Percentiles rank a stretch among this genome's conserved stretches.
phyloP scores from a whole-genome alignment of 305 asterid genomes.

The Petunia hybrid region DNA sequence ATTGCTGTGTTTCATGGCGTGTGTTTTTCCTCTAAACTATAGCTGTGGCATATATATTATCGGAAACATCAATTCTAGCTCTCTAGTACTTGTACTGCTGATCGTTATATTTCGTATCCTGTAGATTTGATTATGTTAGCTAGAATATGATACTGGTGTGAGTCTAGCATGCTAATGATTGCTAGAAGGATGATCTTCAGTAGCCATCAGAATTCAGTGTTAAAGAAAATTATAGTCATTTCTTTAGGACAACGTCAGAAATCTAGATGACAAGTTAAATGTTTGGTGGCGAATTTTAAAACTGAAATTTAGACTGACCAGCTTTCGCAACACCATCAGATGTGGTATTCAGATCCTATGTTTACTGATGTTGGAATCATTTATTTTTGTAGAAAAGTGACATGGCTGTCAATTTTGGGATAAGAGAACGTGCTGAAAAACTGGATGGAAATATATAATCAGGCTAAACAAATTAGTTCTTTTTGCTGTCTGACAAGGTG shows the following conservation, averaged over 20 bases:
- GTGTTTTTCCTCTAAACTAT: not conserved
- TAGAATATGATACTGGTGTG: not conserved
- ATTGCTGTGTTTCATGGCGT: not conserved
- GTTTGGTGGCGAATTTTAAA: not conserved
- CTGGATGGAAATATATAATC: not conserved
- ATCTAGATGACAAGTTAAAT: slow-evolving; percentile 8
- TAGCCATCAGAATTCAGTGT: not conserved
- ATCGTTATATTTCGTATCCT: not conserved
- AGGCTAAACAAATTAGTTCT: not conserved
- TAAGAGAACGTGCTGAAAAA: not conserved
- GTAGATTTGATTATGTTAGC: not conserved
- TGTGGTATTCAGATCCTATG: not conserved
- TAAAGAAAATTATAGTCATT: not conserved
- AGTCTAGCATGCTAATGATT: not conserved
- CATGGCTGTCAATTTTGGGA: not conserved
- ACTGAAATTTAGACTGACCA: slow-evolving; percentile 13
- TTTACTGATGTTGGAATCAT: slow-evolving; percentile 10
- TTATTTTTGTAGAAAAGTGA: not conserved
- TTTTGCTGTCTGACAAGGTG: not conserved
- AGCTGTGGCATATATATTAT: not conserved
- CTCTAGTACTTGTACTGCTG: not conserved
- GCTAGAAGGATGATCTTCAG: slow-evolving; percentile 8
- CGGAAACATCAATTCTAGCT: not conserved
- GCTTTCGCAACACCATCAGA: slow-evolving; percentile 15
- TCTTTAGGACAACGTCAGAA: slow-evolving; percentile 1